These are phyloP conservation scores for Lonicera japonica DNA, from an alignment of 129 eudicot species.

Conservation along the genomic window DNA sequence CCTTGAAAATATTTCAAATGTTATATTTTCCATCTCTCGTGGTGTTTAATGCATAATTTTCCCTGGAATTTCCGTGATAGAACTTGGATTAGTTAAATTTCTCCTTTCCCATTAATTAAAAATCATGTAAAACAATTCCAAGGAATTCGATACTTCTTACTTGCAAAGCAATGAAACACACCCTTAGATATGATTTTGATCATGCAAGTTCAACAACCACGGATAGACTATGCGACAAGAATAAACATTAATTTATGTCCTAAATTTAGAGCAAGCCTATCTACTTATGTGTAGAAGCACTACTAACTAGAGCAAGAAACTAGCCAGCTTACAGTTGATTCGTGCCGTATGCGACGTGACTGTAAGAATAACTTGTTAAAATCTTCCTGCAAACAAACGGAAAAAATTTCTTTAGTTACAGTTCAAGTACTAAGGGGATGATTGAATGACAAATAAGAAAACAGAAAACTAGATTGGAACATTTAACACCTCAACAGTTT, in stretches of 20 bases:
- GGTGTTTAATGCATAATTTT: too few relatives aligned
- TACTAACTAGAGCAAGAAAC: background rate
- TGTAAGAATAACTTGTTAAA: slow-evolving; percentile 64
- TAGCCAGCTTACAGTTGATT: slow-evolving; percentile 73
- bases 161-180: too few relatives aligned
- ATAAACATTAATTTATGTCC: background rate
- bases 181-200: background rate
- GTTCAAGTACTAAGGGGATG: background rate
- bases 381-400: slow-evolving; percentile 55
- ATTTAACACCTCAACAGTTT: background rate
- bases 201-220: background rate
- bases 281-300: too few relatives aligned
- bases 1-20: too few relatives aligned
- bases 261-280: background rate
- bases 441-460: background rate
- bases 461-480: background rate
- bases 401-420: background rate
- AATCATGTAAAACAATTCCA: too few relatives aligned
- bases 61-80: too few relatives aligned
- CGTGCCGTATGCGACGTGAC: slow-evolving; percentile 75
- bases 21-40: too few relatives aligned
- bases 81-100: too few relatives aligned
- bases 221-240: background rate
- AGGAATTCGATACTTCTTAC: too few relatives aligned
- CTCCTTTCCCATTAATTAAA: too few relatives aligned